phyloP scores from a whole-genome alignment of 2,329 filamentous ascomycete genomes.

The Paraphaeosphaeria minitans region DNA sequence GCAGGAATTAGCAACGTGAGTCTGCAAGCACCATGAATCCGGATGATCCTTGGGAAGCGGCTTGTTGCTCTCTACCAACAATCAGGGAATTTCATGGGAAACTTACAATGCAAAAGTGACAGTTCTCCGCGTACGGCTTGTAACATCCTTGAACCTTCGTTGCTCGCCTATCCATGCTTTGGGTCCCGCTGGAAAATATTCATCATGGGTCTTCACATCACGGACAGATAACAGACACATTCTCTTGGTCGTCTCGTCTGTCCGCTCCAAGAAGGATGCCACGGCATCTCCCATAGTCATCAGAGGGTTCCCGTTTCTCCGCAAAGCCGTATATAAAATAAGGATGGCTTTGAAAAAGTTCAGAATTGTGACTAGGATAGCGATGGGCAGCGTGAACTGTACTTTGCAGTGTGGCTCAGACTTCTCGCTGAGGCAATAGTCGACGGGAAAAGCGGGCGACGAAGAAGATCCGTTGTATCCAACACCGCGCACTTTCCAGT shows the following conservation, averaged over 20 bases:
- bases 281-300: constrained; percentile 32
- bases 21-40: background rate
- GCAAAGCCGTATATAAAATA: constrained; percentile 23
- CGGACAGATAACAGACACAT: constrained; percentile 21
- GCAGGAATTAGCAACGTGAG: background rate
- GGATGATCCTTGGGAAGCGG: background rate
- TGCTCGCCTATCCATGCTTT: constrained; percentile 14
- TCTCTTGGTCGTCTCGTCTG: constrained; percentile 17
- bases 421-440: constrained; percentile 21
- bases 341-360: constrained; percentile 27
- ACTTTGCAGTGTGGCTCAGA: constrained; percentile 20
- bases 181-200: constrained; percentile 10
- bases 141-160: constrained; percentile 18
- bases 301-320: constrained; percentile 23
- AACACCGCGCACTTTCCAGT: constrained; percentile 8
- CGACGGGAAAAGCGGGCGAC: constrained; percentile 6
- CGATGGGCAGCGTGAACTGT: constrained; percentile 17
- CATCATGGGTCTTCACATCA: constrained; percentile 10
- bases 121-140: constrained; percentile 17
- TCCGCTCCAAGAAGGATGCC: constrained; percentile 22
- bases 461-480: too few relatives aligned
- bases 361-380: constrained; percentile 17
- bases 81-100: background rate
- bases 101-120: constrained; percentile 16
- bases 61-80: background rate